A percentile compares a stretch with the other conserved stretches of the same genome.
phyloP scores from a whole-genome alignment of 2,329 filamentous ascomycete species.

The Coniochaeta sp. region DNA sequence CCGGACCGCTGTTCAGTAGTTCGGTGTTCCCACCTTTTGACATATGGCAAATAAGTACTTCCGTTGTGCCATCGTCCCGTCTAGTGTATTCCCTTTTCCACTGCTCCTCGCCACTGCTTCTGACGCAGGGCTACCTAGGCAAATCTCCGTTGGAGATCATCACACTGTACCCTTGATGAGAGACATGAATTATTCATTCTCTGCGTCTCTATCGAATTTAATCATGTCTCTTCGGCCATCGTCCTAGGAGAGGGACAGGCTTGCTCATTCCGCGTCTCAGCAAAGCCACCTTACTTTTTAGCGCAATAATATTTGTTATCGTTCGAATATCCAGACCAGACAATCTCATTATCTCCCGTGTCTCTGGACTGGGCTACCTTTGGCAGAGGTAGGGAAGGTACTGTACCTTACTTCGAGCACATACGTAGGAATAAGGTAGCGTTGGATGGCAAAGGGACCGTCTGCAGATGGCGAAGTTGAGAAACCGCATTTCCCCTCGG shows the following conservation, averaged over 20 bases:
- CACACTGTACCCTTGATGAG: neutral
- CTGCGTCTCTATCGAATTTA: neutral
- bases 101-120: neutral
- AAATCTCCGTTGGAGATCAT: neutral
- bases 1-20: no score
- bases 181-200: neutral
- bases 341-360: no score
- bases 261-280: neutral
- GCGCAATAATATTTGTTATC: no score
- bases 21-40: neutral
- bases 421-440: neutral
- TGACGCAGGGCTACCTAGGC: no score
- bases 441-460: neutral
- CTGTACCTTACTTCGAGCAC: no score
- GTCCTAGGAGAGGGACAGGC: neutral
- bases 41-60: no score
- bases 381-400: no score
- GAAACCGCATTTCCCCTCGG: neutral
- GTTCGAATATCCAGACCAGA: no score
- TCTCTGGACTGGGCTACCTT: no score
- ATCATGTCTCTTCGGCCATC: neutral
- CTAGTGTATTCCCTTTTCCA: neutral
- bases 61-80: no score
- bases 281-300: no score
- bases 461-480: neutral